Evolutionary conservation across 164 flowering plant genomes (phyloP), one percentile per base, ranked within the genome.

Genomic region (Saururus chinensis): DNA sequence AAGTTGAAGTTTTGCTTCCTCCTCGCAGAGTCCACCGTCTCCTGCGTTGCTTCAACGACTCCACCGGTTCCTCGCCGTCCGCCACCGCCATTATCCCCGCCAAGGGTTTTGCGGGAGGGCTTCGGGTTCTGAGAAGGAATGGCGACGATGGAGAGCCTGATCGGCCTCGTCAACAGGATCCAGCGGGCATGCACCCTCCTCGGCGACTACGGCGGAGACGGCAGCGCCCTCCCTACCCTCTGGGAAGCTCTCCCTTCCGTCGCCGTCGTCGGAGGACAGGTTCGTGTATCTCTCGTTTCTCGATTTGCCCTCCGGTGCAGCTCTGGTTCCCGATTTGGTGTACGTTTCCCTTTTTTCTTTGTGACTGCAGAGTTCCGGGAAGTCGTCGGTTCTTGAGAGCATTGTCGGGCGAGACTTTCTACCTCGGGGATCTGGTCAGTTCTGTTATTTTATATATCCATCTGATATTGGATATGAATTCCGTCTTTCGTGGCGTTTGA

Each of bases 241-340:
- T 86, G 95, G 95, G 97, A 88, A 63, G 83, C 92, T 63, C 92
- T 90, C 24, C 97, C 97, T 40, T 76, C 95, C 20, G 91, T 90
- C 13, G 93, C 95, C 64, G 97, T 90, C 53, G 97, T 90, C 53
- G 97, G 97, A 57, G 97, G 97, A 48, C 97, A 89, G 96, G 96
- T 87, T 41, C 60, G 20, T 45, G 11, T 13, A 12, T 48, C 26
- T 53, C 19, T 56, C 37, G 22, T 57, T 16, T 30, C 40, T n/a
- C 49, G 4, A 17, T 59, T 40, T 64, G 23, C 1, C 57, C 57
- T 3, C 14, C 11, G 19, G 10, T n/a, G 16, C 9, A 9, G 35
- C 25, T 35, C 45, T 58, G 5, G 49, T 45, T 45, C 17, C 11
- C 2, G 49, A 12, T 59, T 59, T 63, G 42, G 14, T 67, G n/a